phyloP scores from a whole-genome alignment of 2,329 filamentous ascomycete genomes.

The Aspergillus brasiliensis region DNA sequence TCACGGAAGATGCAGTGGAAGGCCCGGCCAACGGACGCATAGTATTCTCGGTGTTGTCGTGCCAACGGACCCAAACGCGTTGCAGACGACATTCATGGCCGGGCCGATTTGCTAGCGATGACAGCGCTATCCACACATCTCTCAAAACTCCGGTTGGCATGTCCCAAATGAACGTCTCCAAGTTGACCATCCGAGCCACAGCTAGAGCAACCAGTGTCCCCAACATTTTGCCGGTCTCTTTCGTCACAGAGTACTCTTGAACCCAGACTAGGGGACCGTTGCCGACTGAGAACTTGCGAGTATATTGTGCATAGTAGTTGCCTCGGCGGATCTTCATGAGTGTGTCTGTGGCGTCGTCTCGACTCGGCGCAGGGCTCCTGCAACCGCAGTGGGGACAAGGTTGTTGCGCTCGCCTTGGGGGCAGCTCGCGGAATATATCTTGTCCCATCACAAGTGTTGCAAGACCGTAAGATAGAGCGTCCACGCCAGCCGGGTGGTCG shows the following conservation, averaged over 20 bases:
- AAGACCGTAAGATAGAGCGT: slow-evolving; percentile 80
- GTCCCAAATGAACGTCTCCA: slow-evolving; percentile 84
- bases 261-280: slow-evolving; percentile 80
- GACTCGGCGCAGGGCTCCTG: slow-evolving; percentile 9
- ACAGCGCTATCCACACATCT: slow-evolving; percentile 78
- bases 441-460: slow-evolving; percentile 76
- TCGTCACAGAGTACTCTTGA: slow-evolving; percentile 77
- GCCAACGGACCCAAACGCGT: slow-evolving; percentile 79
- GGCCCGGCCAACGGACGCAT: slow-evolving; percentile 21
- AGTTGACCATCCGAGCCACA: slow-evolving; percentile 76
- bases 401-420: slow-evolving; percentile 34
- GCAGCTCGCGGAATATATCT: slow-evolving; percentile 59
- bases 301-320: slow-evolving; percentile 77
- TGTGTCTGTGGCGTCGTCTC: neutral
- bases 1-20: slow-evolving; percentile 19
- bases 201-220: slow-evolving; percentile 78
- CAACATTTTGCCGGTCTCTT: slow-evolving; percentile 86
- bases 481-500: slow-evolving; percentile 71
- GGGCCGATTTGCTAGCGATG: slow-evolving; percentile 66
- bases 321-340: slow-evolving; percentile 52
- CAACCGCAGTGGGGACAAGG: slow-evolving; percentile 37
- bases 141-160: slow-evolving; percentile 83
- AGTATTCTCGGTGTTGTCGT: slow-evolving; percentile 66
- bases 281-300: slow-evolving; percentile 79
- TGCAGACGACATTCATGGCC: slow-evolving; percentile 68